A percentile compares a stretch with the other conserved stretches of the same genome.
These are phyloP conservation scores for Tuber indicum DNA, from an alignment of 495 filamentous ascomycete species.

Conservation along the genomic window DNA sequence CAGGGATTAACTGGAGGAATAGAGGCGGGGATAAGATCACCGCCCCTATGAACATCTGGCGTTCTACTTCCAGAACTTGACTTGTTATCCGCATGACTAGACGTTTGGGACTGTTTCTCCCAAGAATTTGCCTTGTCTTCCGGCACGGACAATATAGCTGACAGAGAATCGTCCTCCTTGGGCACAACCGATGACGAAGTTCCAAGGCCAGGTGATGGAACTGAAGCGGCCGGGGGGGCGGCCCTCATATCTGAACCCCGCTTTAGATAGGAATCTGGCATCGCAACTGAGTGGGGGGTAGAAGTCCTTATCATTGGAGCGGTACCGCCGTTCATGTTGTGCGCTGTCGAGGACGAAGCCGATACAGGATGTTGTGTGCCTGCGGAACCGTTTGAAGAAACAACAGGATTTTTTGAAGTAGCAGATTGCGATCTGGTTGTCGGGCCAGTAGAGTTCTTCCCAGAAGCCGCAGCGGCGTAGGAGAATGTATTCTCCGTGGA, in stretches of 20 bases:
- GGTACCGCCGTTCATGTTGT: slow-evolving; percentile 35
- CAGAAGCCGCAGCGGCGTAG: slow-evolving; percentile 80
- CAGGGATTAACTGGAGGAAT: slow-evolving; percentile 79
- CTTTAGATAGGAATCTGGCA: slow-evolving; percentile 24
- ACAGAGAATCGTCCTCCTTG: slow-evolving; percentile 60
- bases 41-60: slow-evolving; percentile 48
- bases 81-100: slow-evolving; percentile 42
- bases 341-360: slow-evolving; percentile 22
- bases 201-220: slow-evolving; percentile 63
- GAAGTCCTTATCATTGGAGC: slow-evolving; percentile 30
- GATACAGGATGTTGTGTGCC: slow-evolving; percentile 33
- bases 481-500: slow-evolving; percentile 60
- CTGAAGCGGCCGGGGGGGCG: slow-evolving; percentile 50
- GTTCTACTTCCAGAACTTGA: slow-evolving; percentile 45
- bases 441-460: slow-evolving; percentile 29
- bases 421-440: slow-evolving; percentile 36
- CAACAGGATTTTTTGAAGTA: slow-evolving; percentile 23
- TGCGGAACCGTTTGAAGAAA: slow-evolving; percentile 23
- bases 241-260: slow-evolving; percentile 41
- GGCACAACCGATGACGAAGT: slow-evolving; percentile 58
- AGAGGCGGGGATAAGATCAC: slow-evolving; percentile 65
- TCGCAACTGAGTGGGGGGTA: slow-evolving; percentile 23
- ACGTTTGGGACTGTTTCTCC: slow-evolving; percentile 61
- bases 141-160: slow-evolving; percentile 53
- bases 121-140: slow-evolving; percentile 62